Conservation (phyloP, 1,139 yeast species). For the Geotrichum reessii region DNA sequence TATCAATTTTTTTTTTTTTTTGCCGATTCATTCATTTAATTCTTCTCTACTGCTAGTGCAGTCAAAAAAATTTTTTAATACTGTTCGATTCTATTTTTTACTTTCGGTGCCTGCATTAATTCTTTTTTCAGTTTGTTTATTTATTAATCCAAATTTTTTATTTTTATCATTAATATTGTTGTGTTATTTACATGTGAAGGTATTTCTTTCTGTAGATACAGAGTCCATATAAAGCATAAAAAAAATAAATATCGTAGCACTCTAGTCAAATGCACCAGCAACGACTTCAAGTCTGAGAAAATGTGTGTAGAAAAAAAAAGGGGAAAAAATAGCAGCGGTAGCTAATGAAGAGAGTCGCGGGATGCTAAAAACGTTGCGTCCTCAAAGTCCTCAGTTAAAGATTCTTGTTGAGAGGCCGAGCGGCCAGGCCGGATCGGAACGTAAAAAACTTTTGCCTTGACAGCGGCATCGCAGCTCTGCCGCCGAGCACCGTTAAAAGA, state of each 20-base stretch:
- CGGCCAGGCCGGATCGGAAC: slow-evolving; percentile 24
- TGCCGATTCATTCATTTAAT: no score
- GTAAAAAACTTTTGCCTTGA: slow-evolving; percentile 29
- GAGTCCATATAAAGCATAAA: no score
- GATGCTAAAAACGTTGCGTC: slow-evolving; percentile 22
- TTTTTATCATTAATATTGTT: not conserved
- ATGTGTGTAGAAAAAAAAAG: no score
- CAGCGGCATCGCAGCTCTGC: slow-evolving; percentile 1
- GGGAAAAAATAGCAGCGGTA: not conserved
- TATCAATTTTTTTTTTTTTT: no score
- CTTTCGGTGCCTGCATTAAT: not conserved
- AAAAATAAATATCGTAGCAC: no score
- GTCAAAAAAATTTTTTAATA: no score
- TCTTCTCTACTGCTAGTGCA: no score
- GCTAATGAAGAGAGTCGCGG: slow-evolving; percentile 8
- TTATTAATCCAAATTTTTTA: not conserved
- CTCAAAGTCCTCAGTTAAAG: slow-evolving; percentile 26
- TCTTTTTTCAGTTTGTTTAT: not conserved
- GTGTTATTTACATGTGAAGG: not conserved
- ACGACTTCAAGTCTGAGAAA: no score
- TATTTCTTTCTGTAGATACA: no score
- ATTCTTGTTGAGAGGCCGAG: slow-evolving; percentile 27
- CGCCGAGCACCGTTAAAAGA: slow-evolving; percentile 7
- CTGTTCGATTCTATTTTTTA: not conserved
- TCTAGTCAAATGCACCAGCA: no score